These are phyloP conservation scores for Lasiodiplodia citricola DNA, from an alignment of 2,329 filamentous ascomycete species.

Conservation along the genomic window DNA sequence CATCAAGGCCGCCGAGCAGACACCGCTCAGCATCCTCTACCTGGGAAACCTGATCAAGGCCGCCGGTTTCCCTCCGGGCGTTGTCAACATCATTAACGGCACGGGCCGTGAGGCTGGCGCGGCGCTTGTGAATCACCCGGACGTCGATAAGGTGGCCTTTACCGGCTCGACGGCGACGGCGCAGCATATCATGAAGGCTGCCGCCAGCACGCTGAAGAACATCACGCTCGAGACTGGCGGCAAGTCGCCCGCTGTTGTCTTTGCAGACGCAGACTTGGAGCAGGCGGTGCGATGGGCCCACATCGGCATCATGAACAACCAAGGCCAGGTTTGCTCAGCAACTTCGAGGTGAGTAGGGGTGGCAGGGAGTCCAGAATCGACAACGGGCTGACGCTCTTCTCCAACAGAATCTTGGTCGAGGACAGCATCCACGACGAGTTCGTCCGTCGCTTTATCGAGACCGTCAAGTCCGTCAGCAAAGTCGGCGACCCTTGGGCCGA, in stretches of 20 bases:
- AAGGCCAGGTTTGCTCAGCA: constrained; percentile 54
- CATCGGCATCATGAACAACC: constrained; percentile 57
- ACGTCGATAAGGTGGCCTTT: constrained; percentile 66
- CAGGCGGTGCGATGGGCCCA: constrained; percentile 45
- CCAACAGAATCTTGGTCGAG: constrained; percentile 59
- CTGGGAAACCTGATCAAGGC: constrained; percentile 59
- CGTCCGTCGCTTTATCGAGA: constrained; percentile 50
- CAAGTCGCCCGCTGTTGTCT: constrained; percentile 65
- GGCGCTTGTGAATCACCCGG: constrained; percentile 62
- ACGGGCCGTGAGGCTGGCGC: constrained; percentile 62
- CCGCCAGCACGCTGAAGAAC: constrained; percentile 62
- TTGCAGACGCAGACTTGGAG: constrained; percentile 57
- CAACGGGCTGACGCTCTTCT: too few relatives aligned
- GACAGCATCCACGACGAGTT: constrained; percentile 65
- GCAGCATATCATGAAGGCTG: constrained; percentile 62
- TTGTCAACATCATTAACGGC: constrained; percentile 65
- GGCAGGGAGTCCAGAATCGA: too few relatives aligned
- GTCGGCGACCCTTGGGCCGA: constrained; percentile 39
- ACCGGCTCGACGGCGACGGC: constrained; percentile 66
- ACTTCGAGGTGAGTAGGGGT: constrained; percentile 48
- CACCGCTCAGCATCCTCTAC: constrained; percentile 56
- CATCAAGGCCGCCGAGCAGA: constrained; percentile 62
- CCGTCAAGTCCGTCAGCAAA: constrained; percentile 39
- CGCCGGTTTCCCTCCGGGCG: constrained; percentile 60
- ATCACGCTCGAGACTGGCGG: constrained; percentile 66